A percentile compares a stretch with the other conserved stretches of the same genome.
Conservation (phyloP, 1,139 yeast species). For the Yamadazyma atlantica region DNA sequence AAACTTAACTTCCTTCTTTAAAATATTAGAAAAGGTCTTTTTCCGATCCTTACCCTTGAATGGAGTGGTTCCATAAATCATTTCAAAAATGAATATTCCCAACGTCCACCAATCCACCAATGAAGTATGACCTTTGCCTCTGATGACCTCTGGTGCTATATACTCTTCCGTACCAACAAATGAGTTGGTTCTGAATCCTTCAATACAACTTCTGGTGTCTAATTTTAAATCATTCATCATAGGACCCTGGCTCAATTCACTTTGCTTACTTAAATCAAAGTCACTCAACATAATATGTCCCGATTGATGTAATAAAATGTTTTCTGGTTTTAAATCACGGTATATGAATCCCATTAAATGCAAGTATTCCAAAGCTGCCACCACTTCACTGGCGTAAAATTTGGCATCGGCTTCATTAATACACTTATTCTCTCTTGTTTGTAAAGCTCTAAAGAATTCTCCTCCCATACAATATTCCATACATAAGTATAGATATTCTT, state of each 20-base stretch:
- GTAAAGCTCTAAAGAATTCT: slow-evolving; percentile 94
- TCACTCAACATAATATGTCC: slow-evolving; percentile 98
- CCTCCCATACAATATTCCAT: slow-evolving; percentile 99
- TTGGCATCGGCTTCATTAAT: slow-evolving; percentile 85
- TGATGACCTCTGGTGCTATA: slow-evolving; percentile 95
- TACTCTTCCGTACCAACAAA: slow-evolving; percentile 98
- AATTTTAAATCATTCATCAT: slow-evolving; percentile 34
- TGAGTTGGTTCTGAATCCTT: slow-evolving; percentile 93
- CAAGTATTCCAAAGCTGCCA: slow-evolving; percentile 93
- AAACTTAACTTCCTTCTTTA: slow-evolving; percentile 81
- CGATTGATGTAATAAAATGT: slow-evolving; percentile 86
- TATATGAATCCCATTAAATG: slow-evolving; percentile 97
- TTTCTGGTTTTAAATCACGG: slow-evolving; percentile 94
- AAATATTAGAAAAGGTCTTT: slow-evolving; percentile 82
- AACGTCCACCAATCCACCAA: slow-evolving; percentile 99
- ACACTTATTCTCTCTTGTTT: slow-evolving; percentile 84
- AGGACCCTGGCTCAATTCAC: slow-evolving; percentile 38
- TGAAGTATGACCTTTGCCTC: slow-evolving; percentile 95
- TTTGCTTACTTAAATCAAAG: slow-evolving; percentile 91
- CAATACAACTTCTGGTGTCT: slow-evolving; percentile 93
- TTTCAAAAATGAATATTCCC: slow-evolving; percentile 87
- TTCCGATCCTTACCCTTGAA: slow-evolving; percentile 89
- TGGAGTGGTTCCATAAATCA: slow-evolving; percentile 95
- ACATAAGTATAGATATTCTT: slow-evolving; percentile 87
- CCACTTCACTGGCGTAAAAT: slow-evolving; percentile 95